A percentile compares a stretch with the other conserved stretches of the same genome.
These are phyloP conservation scores for Blastomyces parvus DNA, from an alignment of 2,329 filamentous ascomycete species.

Conservation along the genomic window DNA sequence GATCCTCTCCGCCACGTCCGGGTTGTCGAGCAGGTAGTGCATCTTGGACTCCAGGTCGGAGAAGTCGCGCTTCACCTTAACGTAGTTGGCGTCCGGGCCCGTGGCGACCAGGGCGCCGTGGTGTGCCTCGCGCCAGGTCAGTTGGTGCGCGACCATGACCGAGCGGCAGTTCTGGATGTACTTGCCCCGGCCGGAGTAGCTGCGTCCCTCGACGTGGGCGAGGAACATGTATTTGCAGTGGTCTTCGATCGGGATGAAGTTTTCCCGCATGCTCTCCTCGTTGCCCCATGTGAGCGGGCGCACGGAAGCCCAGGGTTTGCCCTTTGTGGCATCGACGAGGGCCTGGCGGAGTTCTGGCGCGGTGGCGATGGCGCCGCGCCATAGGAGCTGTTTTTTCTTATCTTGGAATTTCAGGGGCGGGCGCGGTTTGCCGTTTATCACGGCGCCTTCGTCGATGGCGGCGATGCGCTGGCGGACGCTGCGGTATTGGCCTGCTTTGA, in stretches of 20 bases:
- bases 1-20: conserved; percentile 39
- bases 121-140: conserved; percentile 43
- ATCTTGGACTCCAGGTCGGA: conserved; percentile 44
- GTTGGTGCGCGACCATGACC: conserved; percentile 41
- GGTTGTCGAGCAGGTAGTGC: conserved; percentile 36
- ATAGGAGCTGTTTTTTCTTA: conserved; percentile 41
- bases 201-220: conserved; percentile 45
- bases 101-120: conserved; percentile 37
- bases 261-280: conserved; percentile 29
- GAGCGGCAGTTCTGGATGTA: conserved; percentile 45
- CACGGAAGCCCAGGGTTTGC: conserved; percentile 41
- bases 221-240: conserved; percentile 48
- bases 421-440: conserved; percentile 16
- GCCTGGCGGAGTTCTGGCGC: conserved; percentile 31
- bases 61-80: conserved; percentile 45
- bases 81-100: conserved; percentile 42
- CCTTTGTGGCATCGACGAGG: conserved; percentile 31
- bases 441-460: conserved; percentile 27
- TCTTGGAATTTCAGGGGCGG: conserved; percentile 22
- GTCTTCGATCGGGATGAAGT: conserved; percentile 43
- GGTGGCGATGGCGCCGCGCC: conserved; percentile 39
- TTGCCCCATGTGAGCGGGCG: conserved; percentile 34
- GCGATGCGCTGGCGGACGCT: conserved; percentile 33
- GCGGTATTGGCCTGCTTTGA: conserved; percentile 37
- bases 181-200: conserved; percentile 46